These are phyloP conservation scores for Whalleya microplaca DNA, from an alignment of 2,329 filamentous ascomycete genomes.

Conservation along the genomic window DNA sequence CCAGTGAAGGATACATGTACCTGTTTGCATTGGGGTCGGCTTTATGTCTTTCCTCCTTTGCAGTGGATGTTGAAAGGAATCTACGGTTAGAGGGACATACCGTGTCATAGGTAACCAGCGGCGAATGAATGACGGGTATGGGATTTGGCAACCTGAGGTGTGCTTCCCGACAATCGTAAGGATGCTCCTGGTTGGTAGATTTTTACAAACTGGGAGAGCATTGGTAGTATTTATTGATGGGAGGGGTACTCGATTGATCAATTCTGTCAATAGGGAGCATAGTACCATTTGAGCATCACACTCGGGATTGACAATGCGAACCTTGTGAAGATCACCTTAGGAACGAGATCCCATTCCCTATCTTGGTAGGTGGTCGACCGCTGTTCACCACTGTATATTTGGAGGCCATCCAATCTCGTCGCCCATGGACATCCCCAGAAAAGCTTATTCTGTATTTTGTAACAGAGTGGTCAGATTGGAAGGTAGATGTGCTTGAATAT, in stretches of 20 bases:
- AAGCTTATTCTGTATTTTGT: neutral
- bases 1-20: no score
- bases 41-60: neutral
- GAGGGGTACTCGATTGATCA: neutral
- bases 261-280: no score
- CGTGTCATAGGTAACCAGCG: neutral
- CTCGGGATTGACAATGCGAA: neutral
- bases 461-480: neutral
- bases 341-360: conserved; percentile 15
- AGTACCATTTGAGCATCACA: neutral
- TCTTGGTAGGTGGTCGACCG: neutral
- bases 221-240: neutral
- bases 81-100: neutral
- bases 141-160: neutral
- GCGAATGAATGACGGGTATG: neutral
- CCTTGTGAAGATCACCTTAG: conserved; percentile 16
- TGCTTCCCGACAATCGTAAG: neutral
- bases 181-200: no score
- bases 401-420: neutral
- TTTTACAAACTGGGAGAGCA: neutral
- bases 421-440: neutral
- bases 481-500: conserved; percentile 1
- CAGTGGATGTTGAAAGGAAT: neutral
- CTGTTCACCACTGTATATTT: neutral
- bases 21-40: no score